Conservation (phyloP, 805 yeast genomes). For the Komagataella kurtzmanii region DNA sequence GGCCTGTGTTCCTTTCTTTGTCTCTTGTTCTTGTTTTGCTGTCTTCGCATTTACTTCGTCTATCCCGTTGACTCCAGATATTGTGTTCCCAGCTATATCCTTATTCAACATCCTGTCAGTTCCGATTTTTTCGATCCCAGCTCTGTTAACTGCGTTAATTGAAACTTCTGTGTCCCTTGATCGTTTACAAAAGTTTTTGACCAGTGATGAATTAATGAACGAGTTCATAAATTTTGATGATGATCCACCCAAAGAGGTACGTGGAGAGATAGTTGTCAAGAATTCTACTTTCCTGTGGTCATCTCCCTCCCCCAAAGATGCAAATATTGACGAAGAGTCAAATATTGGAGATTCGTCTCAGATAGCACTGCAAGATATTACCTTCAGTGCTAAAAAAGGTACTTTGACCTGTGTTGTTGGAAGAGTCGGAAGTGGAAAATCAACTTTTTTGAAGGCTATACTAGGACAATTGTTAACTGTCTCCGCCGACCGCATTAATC, state of each 20-base stretch:
- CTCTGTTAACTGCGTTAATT: slow-evolving; percentile 37
- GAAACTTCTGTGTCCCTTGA: slow-evolving; percentile 47
- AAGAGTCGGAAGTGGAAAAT: slow-evolving; percentile 56
- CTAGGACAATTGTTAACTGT: slow-evolving; percentile 38
- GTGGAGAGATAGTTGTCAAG: slow-evolving; percentile 24
- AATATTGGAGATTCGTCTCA: slow-evolving; percentile 12
- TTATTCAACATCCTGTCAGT: slow-evolving; percentile 43
- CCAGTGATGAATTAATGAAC: slow-evolving; percentile 19
- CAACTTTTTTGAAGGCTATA: slow-evolving; percentile 39
- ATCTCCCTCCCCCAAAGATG: slow-evolving; percentile 7
- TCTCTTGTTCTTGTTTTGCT: slow-evolving; percentile 48
- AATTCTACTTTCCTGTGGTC: slow-evolving; percentile 46
- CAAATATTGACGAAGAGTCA: slow-evolving; percentile 26
- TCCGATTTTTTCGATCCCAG: slow-evolving; percentile 49
- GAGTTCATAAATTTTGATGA: slow-evolving; percentile 25
- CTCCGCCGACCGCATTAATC: slow-evolving; percentile 12
- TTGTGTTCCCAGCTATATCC: slow-evolving; percentile 57
- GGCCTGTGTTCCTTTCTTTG: slow-evolving; percentile 52
- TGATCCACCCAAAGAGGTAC: slow-evolving; percentile 8
- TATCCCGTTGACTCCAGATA: slow-evolving; percentile 47
- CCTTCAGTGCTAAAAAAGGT: slow-evolving; percentile 38
- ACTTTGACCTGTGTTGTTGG: slow-evolving; percentile 50
- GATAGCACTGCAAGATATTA: slow-evolving; percentile 33
- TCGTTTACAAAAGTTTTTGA: slow-evolving; percentile 36
- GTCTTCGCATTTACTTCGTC: slow-evolving; percentile 31